Conservation (phyloP, 2,329 filamentous ascomycete species). For the Aureobasidium sp. region DNA sequence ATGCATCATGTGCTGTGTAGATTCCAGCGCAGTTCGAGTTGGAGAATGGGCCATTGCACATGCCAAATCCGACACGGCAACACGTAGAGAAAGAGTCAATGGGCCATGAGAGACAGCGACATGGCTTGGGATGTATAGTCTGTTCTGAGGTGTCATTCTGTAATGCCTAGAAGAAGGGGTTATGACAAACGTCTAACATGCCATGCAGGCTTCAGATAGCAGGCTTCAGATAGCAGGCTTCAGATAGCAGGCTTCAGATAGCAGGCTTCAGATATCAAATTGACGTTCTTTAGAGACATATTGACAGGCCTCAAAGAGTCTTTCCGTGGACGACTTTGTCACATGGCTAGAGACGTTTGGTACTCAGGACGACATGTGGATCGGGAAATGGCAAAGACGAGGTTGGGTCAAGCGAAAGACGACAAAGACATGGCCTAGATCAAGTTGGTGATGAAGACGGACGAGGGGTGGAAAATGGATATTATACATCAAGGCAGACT, state of each 20-base stretch:
- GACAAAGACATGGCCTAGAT: neutral
- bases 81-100: neutral
- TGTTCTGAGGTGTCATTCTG: neutral
- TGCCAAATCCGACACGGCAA: neutral
- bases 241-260: neutral
- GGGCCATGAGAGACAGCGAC: neutral
- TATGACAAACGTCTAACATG: neutral
- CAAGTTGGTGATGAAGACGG: neutral
- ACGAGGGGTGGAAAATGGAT: neutral
- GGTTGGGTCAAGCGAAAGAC: neutral
- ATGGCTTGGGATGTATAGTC: neutral
- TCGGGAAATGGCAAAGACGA: neutral
- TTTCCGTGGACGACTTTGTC: no score
- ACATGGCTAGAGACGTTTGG: neutral
- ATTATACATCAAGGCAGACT: constrained; percentile 10
- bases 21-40: neutral
- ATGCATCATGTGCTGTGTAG: neutral
- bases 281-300: neutral
- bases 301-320: no score
- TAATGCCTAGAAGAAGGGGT: neutral
- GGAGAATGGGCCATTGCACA: neutral
- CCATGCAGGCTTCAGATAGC: neutral
- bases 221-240: neutral
- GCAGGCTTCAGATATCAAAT: neutral
- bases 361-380: neutral